A percentile compares a stretch with the other conserved stretches of the same genome.
phyloP scores from a whole-genome alignment of 2,329 filamentous ascomycete species.

The Aspergillus hiratsukae region DNA sequence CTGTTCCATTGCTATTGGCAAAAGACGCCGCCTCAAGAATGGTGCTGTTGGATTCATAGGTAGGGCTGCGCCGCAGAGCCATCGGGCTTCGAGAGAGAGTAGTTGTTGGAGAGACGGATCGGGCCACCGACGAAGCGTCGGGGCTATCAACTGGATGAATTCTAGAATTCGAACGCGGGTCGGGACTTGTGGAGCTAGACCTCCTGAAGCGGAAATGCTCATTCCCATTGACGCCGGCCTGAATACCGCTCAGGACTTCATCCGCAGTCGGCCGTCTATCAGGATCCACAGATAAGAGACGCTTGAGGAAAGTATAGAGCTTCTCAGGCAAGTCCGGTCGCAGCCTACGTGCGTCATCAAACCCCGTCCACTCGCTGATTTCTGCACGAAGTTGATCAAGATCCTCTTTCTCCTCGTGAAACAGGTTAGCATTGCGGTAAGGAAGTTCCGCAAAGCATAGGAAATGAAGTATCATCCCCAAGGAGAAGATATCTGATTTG shows the following conservation, averaged over 20 bases:
- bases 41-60: slow-evolving; percentile 21
- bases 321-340: slow-evolving; percentile 79
- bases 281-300: slow-evolving; percentile 73
- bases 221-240: slow-evolving; percentile 56
- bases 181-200: slow-evolving; percentile 26
- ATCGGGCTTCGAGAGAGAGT: slow-evolving; percentile 17
- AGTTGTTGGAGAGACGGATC: slow-evolving; percentile 26
- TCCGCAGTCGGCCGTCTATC: slow-evolving; percentile 74
- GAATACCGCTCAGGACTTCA: slow-evolving; percentile 76
- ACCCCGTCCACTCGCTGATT: slow-evolving; percentile 82
- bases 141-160: slow-evolving; percentile 40
- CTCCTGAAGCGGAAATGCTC: slow-evolving; percentile 39
- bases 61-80: slow-evolving; percentile 22
- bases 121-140: slow-evolving; percentile 20
- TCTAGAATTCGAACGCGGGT: slow-evolving; percentile 29
- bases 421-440: slow-evolving; percentile 74
- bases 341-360: slow-evolving; percentile 69
- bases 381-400: slow-evolving; percentile 78
- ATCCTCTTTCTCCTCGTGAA: slow-evolving; percentile 90
- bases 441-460: slow-evolving; percentile 91
- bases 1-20: slow-evolving; percentile 11
- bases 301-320: slow-evolving; percentile 79
- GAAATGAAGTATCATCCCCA: slow-evolving; percentile 98
- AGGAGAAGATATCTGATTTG: slow-evolving; percentile 96
- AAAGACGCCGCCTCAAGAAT: slow-evolving; percentile 12